phyloP scores from a whole-genome alignment of 192 early-diverging fungal species.

The Coemansia sp. region DNA sequence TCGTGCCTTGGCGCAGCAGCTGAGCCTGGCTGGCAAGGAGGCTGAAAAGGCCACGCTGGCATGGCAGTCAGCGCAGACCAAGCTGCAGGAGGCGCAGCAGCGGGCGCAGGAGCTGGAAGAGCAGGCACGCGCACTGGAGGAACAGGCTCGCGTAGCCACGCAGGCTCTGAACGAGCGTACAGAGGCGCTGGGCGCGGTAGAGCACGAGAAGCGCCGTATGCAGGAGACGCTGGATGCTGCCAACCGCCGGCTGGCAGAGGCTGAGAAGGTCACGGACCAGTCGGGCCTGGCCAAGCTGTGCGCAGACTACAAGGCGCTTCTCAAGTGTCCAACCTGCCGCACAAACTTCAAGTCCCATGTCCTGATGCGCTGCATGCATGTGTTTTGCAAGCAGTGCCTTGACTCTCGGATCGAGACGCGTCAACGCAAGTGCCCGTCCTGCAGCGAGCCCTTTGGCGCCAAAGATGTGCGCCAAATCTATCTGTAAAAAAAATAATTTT shows the following conservation, averaged over 20 bases:
- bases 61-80: constrained; percentile 56
- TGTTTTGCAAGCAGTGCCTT: constrained; percentile 92
- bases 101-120: constrained; percentile 56
- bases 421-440: constrained; percentile 92
- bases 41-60: constrained; percentile 55
- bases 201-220: constrained; percentile 56
- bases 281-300: constrained; percentile 52
- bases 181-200: constrained; percentile 57
- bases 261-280: constrained; percentile 51
- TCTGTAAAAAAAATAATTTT: constrained; percentile 52
- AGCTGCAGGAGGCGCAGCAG: constrained; percentile 64
- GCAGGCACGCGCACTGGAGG: constrained; percentile 52
- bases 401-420: constrained; percentile 80
- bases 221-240: constrained; percentile 69
- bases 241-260: constrained; percentile 62
- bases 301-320: constrained; percentile 67
- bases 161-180: constrained; percentile 64
- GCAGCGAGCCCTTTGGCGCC: constrained; percentile 79
- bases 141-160: constrained; percentile 48
- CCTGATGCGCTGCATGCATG: constrained; percentile 89
- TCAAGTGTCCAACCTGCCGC: constrained; percentile 89
- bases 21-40: constrained; percentile 67
- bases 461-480: constrained; percentile 80
- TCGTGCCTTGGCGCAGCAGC: constrained; percentile 62
- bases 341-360: constrained; percentile 81